phyloP scores from a whole-genome alignment of 805 yeast species.

The Brettanomyces sp. region DNA sequence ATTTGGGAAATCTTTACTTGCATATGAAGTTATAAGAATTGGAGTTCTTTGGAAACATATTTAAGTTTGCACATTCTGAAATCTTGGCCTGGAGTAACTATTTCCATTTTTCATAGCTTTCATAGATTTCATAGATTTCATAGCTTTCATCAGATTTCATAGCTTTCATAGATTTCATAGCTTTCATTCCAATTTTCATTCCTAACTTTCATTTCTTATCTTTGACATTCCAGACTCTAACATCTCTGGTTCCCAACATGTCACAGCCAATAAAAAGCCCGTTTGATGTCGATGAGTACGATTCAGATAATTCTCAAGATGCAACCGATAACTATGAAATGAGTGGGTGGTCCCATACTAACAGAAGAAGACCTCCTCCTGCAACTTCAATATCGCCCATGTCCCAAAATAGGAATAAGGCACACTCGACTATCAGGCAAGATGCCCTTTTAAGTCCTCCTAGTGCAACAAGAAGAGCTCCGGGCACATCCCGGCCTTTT shows the following conservation, averaged over 20 bases:
- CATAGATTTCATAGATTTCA: no score
- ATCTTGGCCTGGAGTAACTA: neutral
- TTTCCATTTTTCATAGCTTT: neutral
- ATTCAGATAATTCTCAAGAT: neutral
- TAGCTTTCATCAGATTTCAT: no score
- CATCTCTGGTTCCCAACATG: neutral
- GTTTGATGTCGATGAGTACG: constrained; percentile 1
- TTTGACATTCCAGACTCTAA: neutral
- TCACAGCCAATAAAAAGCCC: constrained; percentile 1
- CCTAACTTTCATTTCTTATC: neutral
- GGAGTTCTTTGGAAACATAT: no score
- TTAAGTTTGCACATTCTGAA: neutral
- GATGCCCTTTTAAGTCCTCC: no score
- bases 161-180: neutral
- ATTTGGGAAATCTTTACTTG: no score
- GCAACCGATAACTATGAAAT: neutral
- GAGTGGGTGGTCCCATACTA: neutral
- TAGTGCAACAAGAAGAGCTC: neutral
- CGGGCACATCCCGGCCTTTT: neutral
- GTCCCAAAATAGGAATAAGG: neutral
- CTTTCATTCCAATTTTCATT: no score
- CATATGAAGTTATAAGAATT: no score
- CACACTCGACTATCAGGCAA: neutral
- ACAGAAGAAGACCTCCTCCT: neutral
- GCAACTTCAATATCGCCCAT: neutral